These are phyloP conservation scores for Uncinocarpus reesii DNA, from an alignment of 2,329 filamentous ascomycete genomes.

Conservation along the genomic window DNA sequence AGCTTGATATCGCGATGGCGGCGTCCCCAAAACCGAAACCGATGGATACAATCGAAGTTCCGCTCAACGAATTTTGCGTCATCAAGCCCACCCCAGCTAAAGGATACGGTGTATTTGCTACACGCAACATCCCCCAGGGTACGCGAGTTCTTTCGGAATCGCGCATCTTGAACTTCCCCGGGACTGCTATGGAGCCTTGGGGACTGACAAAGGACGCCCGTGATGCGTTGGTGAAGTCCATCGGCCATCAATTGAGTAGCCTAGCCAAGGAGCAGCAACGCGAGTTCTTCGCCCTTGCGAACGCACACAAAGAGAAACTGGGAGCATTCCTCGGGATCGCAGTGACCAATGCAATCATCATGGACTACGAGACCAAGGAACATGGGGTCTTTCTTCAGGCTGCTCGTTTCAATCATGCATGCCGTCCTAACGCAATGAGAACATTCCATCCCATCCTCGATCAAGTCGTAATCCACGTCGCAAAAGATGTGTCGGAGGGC, in stretches of 20 bases:
- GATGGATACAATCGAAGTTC: not conserved
- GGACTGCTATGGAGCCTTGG: not conserved
- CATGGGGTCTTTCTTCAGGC: slow-evolving; percentile 13
- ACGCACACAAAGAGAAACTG: slow-evolving; percentile 5
- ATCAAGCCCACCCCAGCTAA: not conserved
- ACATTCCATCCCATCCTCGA: slow-evolving; percentile 10
- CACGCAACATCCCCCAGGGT: slow-evolving; percentile 3
- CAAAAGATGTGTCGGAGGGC: slow-evolving; percentile 14
- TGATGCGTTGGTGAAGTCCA: not conserved
- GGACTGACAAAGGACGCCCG: not conserved
- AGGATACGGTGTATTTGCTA: not conserved
- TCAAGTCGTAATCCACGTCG: slow-evolving; percentile 14
- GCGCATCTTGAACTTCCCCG: slow-evolving; percentile 10
- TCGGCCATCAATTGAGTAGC: slow-evolving; percentile 5
- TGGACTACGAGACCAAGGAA: slow-evolving; percentile 1
- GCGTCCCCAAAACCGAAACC: not conserved
- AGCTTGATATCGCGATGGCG: too few species aligned
- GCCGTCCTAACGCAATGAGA: slow-evolving; percentile 16
- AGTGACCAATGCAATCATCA: slow-evolving; percentile 13
- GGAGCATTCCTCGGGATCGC: slow-evolving; percentile 11
- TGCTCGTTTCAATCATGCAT: slow-evolving; percentile 17
- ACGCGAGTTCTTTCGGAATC: slow-evolving; percentile 13
- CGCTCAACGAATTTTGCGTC: not conserved
- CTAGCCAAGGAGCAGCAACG: slow-evolving; percentile 11
- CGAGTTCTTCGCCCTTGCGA: slow-evolving; percentile 11